Conservation (phyloP, 2,329 filamentous ascomycete genomes). For the Aspergillus quadrilineatus region DNA sequence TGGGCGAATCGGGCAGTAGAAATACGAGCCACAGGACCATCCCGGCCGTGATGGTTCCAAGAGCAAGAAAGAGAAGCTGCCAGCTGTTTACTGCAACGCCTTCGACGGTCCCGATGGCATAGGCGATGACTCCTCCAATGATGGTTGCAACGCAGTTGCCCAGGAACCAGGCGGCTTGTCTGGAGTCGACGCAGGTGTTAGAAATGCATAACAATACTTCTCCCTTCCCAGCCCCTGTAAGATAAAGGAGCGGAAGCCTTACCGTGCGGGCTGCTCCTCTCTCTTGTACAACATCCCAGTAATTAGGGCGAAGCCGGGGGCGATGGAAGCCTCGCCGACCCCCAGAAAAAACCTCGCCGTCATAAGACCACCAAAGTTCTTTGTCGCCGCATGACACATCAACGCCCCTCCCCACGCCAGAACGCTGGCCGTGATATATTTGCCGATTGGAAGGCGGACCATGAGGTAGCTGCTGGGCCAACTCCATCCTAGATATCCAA, state of each 20-base stretch:
- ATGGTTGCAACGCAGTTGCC: slow-evolving; percentile 35
- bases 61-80: slow-evolving; percentile 33
- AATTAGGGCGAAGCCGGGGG: slow-evolving; percentile 38
- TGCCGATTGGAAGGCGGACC: slow-evolving; percentile 32
- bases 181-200: not conserved
- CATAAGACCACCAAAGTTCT: slow-evolving; percentile 36
- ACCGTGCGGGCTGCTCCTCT: slow-evolving; percentile 33
- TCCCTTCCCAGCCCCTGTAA: no score
- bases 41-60: slow-evolving; percentile 30
- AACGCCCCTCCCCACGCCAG: slow-evolving; percentile 36
- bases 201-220: no score
- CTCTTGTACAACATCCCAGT: slow-evolving; percentile 38
- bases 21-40: slow-evolving; percentile 20
- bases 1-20: slow-evolving; percentile 31
- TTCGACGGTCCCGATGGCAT: slow-evolving; percentile 28
- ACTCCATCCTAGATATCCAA: slow-evolving; percentile 39
- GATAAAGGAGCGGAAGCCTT: not conserved
- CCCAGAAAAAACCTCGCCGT: slow-evolving; percentile 41
- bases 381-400: slow-evolving; percentile 34
- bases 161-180: slow-evolving; percentile 37
- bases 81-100: slow-evolving; percentile 23
- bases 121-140: slow-evolving; percentile 32
- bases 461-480: slow-evolving; percentile 42
- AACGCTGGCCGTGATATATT: slow-evolving; percentile 31
- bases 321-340: slow-evolving; percentile 31